Conservation (phyloP, 441 rosid species). For the Pelargonium australe region DNA sequence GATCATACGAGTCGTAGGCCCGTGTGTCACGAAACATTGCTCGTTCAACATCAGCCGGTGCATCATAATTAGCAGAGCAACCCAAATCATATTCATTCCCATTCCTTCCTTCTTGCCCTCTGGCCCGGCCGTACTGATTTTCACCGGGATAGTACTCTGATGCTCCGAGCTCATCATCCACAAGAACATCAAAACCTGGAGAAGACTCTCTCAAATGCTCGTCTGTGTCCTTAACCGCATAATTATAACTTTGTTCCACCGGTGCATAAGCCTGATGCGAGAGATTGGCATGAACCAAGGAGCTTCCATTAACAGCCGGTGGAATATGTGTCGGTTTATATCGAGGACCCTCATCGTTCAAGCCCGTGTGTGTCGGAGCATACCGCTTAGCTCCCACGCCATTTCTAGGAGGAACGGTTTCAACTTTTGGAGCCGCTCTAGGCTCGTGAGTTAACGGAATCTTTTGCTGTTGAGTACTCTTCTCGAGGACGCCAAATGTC, state of each 20-base stretch:
- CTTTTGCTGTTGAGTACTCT: slow-evolving; percentile 31
- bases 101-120: slow-evolving; percentile 49
- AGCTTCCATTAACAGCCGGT: slow-evolving; percentile 35
- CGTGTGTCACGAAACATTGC: slow-evolving; percentile 37
- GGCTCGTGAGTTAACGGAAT: slow-evolving; percentile 27
- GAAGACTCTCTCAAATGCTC: slow-evolving; percentile 78
- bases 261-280: slow-evolving; percentile 40
- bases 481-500: slow-evolving; percentile 23
- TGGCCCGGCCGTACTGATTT: slow-evolving; percentile 44
- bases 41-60: slow-evolving; percentile 39
- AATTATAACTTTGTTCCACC: slow-evolving; percentile 3
- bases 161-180: slow-evolving; percentile 68
- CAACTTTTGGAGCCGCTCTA: slow-evolving; percentile 29
- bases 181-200: slow-evolving; percentile 97
- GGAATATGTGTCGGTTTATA: slow-evolving; percentile 29
- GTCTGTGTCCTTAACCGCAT: slow-evolving; percentile 46
- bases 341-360: slow-evolving; percentile 39
- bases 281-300: slow-evolving; percentile 30
- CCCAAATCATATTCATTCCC: slow-evolving; percentile 51
- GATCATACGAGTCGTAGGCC: slow-evolving; percentile 44
- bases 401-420: slow-evolving; percentile 31
- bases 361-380: slow-evolving; percentile 21
- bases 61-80: slow-evolving; percentile 40
- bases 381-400: slow-evolving; percentile 25
- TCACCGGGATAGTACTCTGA: slow-evolving; percentile 63